A percentile compares a stretch with the other conserved stretches of the same genome.
These are phyloP conservation scores for Backusella luteola DNA, from an alignment of 192 early-diverging fungal species.

Conservation along the genomic window DNA sequence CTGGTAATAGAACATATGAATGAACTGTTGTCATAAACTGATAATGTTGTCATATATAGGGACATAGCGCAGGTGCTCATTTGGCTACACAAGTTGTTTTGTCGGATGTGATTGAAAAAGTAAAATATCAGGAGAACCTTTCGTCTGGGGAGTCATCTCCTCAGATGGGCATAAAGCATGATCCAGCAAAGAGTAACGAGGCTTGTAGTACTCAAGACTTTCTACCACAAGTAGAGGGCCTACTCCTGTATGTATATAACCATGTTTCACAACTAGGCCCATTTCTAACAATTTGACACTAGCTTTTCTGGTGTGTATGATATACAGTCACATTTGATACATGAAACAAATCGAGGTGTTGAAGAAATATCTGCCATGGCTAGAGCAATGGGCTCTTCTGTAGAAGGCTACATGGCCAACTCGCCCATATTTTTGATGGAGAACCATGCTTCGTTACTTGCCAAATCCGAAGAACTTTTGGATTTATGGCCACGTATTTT, in stretches of 20 bases:
- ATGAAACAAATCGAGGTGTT: constrained; percentile 51
- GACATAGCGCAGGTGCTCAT: constrained; percentile 46
- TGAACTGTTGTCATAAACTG: not conserved
- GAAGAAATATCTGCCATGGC: constrained; percentile 57
- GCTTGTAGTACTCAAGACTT: not conserved
- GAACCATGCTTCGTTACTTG: constrained; percentile 21
- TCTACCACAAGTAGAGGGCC: constrained; percentile 37
- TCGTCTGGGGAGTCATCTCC: constrained; percentile 2
- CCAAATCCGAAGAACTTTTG: constrained; percentile 21
- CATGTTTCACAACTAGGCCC: not conserved
- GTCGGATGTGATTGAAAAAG: constrained; percentile 30
- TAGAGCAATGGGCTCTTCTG: constrained; percentile 50
- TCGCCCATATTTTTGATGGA: constrained; percentile 32
- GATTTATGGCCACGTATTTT: constrained; percentile 31
- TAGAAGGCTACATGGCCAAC: constrained; percentile 15
- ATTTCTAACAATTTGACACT: not conserved
- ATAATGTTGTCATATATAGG: constrained; percentile 23
- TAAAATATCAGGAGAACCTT: constrained; percentile 6
- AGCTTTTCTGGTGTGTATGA: constrained; percentile 51
- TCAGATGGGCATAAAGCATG: constrained; percentile 12
- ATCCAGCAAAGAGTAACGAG: not conserved
- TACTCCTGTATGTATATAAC: constrained; percentile 36
- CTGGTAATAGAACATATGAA: constrained; percentile 29
- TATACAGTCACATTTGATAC: constrained; percentile 45
- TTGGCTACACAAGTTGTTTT: constrained; percentile 36